A percentile compares a stretch with the other conserved stretches of the same genome.
These are phyloP conservation scores for Nannochloropsis oceanica DNA, from an alignment of 108 stramenopile species.

Conservation along the genomic window DNA sequence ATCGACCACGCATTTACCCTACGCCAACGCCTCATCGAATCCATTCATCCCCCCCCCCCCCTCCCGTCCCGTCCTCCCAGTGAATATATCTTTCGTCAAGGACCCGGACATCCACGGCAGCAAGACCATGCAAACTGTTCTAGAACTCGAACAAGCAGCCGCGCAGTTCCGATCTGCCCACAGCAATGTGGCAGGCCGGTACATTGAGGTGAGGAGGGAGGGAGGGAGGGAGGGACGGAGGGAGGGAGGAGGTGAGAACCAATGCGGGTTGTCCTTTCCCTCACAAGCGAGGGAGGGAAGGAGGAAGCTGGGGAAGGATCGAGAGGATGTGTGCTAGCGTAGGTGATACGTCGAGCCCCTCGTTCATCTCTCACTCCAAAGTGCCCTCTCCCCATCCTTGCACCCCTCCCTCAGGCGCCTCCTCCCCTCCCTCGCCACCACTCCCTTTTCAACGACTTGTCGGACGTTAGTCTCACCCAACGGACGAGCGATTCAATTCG, in stretches of 20 bases:
- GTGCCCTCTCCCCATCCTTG: neutral
- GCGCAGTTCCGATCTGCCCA: neutral
- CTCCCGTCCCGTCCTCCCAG: too few relatives aligned
- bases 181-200: neutral
- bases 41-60: too few relatives aligned
- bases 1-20: too few relatives aligned
- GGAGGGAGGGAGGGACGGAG: neutral
- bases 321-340: too few relatives aligned
- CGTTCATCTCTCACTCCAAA: too few relatives aligned
- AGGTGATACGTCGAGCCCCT: too few relatives aligned
- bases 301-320: neutral
- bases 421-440: neutral
- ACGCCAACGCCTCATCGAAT: too few relatives aligned
- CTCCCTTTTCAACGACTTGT: neutral
- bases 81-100: too few relatives aligned
- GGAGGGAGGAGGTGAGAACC: neutral
- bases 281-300: neutral
- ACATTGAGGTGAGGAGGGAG: neutral
- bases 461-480: neutral
- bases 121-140: too few relatives aligned
- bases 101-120: too few relatives aligned
- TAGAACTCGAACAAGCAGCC: neutral
- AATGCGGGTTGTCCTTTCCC: too few relatives aligned
- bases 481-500: neutral
- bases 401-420: neutral